Percentiles rank a stretch among this genome's conserved stretches.
These are phyloP conservation scores for Xylariales sp. DNA, from an alignment of 2,329 filamentous ascomycete species.

Conservation along the genomic window DNA sequence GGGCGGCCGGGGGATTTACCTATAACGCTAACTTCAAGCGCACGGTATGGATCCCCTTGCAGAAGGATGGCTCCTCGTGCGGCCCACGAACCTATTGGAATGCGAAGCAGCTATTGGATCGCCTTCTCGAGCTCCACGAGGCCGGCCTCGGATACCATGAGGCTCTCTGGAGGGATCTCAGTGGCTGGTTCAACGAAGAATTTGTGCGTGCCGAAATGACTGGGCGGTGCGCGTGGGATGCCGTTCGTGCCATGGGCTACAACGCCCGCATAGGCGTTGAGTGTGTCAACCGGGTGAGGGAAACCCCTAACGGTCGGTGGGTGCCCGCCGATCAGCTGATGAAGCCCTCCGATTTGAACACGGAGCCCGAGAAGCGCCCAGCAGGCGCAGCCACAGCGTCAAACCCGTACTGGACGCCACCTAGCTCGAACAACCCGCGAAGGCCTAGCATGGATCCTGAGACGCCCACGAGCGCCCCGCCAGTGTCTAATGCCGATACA, in stretches of 20 bases:
- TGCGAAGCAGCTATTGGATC: constrained; percentile 41
- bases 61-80: constrained; percentile 38
- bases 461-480: no score
- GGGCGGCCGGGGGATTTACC: not conserved
- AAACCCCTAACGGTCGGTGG: accelerated
- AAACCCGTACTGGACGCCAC: not conserved
- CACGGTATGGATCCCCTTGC: constrained; percentile 34
- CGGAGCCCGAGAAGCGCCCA: constrained; percentile 21
- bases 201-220: constrained; percentile 46
- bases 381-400: not conserved
- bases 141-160: constrained; percentile 6
- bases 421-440: no score
- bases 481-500: not conserved
- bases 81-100: constrained; percentile 43
- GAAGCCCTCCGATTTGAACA: constrained; percentile 6
- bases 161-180: constrained; percentile 36
- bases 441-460: no score
- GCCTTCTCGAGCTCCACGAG: constrained; percentile 34
- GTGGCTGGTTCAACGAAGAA: constrained; percentile 42
- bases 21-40: constrained; percentile 13
- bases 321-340: constrained; percentile 7
- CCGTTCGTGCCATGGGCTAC: constrained; percentile 40
- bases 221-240: constrained; percentile 37
- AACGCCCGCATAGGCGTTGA: constrained; percentile 42
- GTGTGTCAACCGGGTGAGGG: constrained; percentile 28